Percentiles rank a stretch among this genome's conserved stretches.
Evolutionary conservation across 805 yeast genomes (phyloP).

Genomic region (Starmerella apis): DNA sequence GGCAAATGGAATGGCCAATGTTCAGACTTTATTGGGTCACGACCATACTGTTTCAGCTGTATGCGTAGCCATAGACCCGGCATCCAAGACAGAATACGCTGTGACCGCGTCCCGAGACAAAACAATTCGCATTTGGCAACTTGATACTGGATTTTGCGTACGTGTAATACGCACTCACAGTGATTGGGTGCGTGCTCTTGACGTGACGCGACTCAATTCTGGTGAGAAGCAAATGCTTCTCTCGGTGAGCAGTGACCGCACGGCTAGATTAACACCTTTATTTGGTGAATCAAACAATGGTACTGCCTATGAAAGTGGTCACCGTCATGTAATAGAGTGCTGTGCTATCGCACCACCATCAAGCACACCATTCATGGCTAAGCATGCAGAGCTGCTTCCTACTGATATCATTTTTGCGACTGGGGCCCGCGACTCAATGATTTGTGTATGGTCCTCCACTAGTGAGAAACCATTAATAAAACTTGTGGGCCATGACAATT

Average conservation of each 20-base stretch:
- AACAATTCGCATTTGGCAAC: conserved; percentile 72
- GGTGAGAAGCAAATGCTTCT: conserved; percentile 10
- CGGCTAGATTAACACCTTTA: conserved; percentile 12
- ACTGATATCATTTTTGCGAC: conserved; percentile 41
- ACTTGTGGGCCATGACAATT: conserved; percentile 67
- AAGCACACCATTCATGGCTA: conserved; percentile 42
- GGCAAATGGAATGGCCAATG: conserved; percentile 38
- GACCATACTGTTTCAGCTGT: conserved; percentile 72
- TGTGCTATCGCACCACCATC: conserved; percentile 52
- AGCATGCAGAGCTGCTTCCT: conserved; percentile 32
- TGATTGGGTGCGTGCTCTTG: conserved; percentile 76
- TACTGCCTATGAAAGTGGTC: conserved; percentile 58
- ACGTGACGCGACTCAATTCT: conserved; percentile 22
- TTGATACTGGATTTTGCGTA: conserved; percentile 53
- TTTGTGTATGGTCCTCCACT: conserved; percentile 59
- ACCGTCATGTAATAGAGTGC: conserved; percentile 72
- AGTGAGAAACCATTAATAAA: conserved; percentile 44
- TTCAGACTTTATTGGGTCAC: conserved; percentile 67
- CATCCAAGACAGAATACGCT: conserved; percentile 40
- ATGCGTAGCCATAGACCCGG: conserved; percentile 28
- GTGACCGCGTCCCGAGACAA: conserved; percentile 78
- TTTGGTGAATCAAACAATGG: conserved; percentile 22
- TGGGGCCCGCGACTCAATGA: conserved; percentile 65
- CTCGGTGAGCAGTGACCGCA: conserved; percentile 21
- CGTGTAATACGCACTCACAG: conserved; percentile 66